Evolutionary conservation across 768 basidiomycete genomes (phyloP), one percentile per base, ranked within the genome.

Genomic region (Terana coerulea): DNA sequence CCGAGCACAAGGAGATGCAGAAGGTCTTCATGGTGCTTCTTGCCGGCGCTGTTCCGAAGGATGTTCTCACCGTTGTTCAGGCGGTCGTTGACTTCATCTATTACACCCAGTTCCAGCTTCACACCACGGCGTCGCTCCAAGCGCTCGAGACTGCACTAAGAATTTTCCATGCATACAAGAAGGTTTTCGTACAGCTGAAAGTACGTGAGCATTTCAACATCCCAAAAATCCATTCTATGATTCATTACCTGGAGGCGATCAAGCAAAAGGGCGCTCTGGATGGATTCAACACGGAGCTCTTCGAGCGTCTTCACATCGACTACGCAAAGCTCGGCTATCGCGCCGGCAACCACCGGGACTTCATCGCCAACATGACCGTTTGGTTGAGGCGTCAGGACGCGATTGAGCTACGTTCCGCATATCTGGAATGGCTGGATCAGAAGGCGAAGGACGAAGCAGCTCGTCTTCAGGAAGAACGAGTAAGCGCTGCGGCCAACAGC

Each of bases 71-170:
- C 3, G 62, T 65, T 17, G 64, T 69, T 2, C 61, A 64, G 0
- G 67, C 62, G 0, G 21, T 74, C 1, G 55, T 75, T 0, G 71
- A 77, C 50, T 77, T 76, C 52, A 49, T 73, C 6, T 74, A 69
- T 51, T 54, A 69, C 25, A 68, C 71, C 0, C 70, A 72, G 46
- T 72, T 69, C 51, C 63, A 65, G 0, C 11, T 56, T 1, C 74
- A 75, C 34, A 58, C 55, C 44, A 62, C 66, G 10, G 14, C 25
- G 2, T 69, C 68, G 1, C 61, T 74, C 0, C 22, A 52, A 0
- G 34, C 43, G 5, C 43, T 77, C 3, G 47, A 61, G 3, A 51
- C 61, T 0, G 56, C 66, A 0, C 61, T 75, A 0, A 8, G 52
- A 0, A 10, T 11, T 0, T 78, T 76, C 54, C 55, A 56, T 40